Evolutionary conservation across 2,329 filamentous ascomycete species (phyloP), one percentile per base, ranked within the genome.

Genomic region (Sporothrix mexicana): DNA sequence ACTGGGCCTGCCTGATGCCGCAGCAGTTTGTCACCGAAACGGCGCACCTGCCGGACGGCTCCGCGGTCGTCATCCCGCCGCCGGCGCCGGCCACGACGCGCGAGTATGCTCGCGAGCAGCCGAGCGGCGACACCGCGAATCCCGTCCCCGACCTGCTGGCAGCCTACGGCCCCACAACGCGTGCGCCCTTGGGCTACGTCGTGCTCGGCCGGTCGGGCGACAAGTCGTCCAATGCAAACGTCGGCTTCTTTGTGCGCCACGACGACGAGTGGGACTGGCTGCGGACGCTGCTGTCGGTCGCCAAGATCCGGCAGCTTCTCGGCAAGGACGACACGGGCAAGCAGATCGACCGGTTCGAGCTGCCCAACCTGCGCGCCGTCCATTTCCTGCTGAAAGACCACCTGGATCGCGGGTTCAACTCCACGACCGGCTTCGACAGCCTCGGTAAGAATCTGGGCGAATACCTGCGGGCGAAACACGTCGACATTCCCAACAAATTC

Each of bases 251-350:
- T 76, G 83, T 85, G 8, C 78, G 82, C 4, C 74, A 81, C 20
- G 77, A 78, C 0, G 82, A 85, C 64, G 84, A 86, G 75, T 87
- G 82, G 74, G 79, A 83, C 4, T 85, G 84, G 84, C 75, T 86
- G n/a, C 80, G 83, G 45, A 78, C 78, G 1, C 61, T 85, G 6
- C 77, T 87, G 76, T 85, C 80, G 0, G 77, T 78, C 7, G 77
- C 78, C 0, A 82, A 79, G 13, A 74, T 87, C 53, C 78, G 80
- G 25, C 78, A 78, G 25, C 72, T 84, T 2, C 77, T 84, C 36
- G 82, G 79, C 0, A 79, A 82, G 36, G 81, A 83, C 76, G 79
- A 82, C 72, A 78, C 77, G 25, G 77, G 77, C 0, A 77, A 80
- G 68, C 77, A 79, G 15, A 80, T 86, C 51, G 84, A 85, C 67